Base-by-base conservation (phyloP, 2,329 filamentous ascomycete species). In the Xylaria sp. region DNA sequence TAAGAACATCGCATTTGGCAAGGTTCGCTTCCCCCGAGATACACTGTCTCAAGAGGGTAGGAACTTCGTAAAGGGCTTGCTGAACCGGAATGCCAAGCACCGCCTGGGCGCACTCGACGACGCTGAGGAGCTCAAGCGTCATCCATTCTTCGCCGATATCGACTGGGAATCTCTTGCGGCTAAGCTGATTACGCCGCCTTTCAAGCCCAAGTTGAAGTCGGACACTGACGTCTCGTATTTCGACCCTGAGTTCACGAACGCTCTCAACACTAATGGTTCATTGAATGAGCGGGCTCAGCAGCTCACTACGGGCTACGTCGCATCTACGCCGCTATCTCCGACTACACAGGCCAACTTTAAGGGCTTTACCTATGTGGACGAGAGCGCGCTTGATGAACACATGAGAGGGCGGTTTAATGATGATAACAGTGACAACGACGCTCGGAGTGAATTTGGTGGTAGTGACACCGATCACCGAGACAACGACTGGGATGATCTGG, bases 1-100 rank as follows among this genome's bases (percentile, higher is more conserved):
- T 80, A 99, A 99, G 81, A 99, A 99, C 78, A 99, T 99, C 73
- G 94, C 94, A 0, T 99, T 99, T 71, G 94, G 94, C 72, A 99
- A 99, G 74, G 94, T 99, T 59, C 84, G 94, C 62, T 99, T 99
- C 74, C 94, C 94, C 6, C 85, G 92, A 66, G 94, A 99, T 74
- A 96, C 94, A 1, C 79, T 99, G 37, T 97, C 92, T 62, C 89
- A 92, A 47, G 94, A 99, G 75, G 94, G 94, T 60, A 86, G 94
- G 60, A 97, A 96, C 76, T 99, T 99, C 70, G 94, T 99, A 71
- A 99, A 99, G 80, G 94, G 94, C 18, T 79, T 99, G 63, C 83
- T 99, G 58, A 99, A 99, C 78, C 87, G 94, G 71, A 99, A 99
- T 74, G 94, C 94, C 52, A 95, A 92, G 76, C 94, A 99, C 75